A percentile compares a stretch with the other conserved stretches of the same genome.
Conservation (phyloP, 2,329 filamentous ascomycete species). For the Hypoxylon sp. region DNA sequence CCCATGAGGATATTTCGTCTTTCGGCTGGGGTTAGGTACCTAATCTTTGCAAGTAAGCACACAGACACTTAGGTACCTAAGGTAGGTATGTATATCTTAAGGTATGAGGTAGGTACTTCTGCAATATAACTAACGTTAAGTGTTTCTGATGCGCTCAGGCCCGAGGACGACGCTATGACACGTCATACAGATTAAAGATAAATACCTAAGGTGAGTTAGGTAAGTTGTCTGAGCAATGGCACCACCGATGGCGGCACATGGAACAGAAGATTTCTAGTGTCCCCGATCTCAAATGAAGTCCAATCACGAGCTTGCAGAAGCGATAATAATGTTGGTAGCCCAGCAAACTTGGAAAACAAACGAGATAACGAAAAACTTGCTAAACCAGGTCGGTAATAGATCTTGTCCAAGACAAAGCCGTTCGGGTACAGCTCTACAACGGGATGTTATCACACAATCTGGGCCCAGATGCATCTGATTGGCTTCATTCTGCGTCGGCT, state of each 20-base stretch:
- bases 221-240: constrained; percentile 8
- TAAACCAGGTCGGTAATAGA: constrained; percentile 13
- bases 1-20: not conserved
- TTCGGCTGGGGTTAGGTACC: not conserved
- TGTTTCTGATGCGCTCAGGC: not conserved
- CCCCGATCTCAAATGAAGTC: not conserved
- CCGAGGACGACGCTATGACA: not conserved
- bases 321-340: constrained; percentile 1
- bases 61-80: too few species aligned
- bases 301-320: constrained; percentile 1
- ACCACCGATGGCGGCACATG: not conserved
- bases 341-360: not conserved
- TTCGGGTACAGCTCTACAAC: not conserved
- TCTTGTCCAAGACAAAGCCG: constrained; percentile 1
- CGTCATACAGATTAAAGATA: not conserved
- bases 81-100: too few species aligned
- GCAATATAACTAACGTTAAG: not conserved
- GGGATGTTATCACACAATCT: not conserved
- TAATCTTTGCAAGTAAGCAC: not conserved
- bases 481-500: constrained; percentile 21
- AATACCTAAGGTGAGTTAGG: not conserved
- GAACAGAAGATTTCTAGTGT: not conserved
- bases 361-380: constrained; percentile 17
- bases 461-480: constrained; percentile 3
- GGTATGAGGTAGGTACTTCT: not conserved